Conservation (phyloP, 148 eudicot species). For the Salicornia ramosissima region DNA sequence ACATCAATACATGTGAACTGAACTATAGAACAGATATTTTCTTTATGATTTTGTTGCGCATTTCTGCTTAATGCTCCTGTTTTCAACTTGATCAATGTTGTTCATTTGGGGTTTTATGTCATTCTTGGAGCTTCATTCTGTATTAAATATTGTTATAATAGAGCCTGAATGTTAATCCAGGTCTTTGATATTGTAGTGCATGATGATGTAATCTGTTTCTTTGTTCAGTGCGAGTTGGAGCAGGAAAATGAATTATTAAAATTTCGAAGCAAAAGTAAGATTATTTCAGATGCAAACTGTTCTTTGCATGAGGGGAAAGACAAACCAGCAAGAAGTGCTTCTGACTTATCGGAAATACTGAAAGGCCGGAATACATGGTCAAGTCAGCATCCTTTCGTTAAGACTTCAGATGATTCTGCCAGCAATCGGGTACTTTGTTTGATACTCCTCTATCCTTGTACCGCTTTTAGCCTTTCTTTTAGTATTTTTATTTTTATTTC, state of each 20-base stretch:
- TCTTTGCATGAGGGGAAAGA: constrained; percentile 20
- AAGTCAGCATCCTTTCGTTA: constrained; percentile 27
- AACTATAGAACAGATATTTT: background rate
- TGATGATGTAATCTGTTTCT: constrained; percentile 4
- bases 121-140: background rate
- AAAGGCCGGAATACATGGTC: constrained; percentile 31
- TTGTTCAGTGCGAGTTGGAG: constrained; percentile 42
- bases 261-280: constrained; percentile 28
- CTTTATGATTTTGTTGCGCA: too few relatives aligned
- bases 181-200: background rate
- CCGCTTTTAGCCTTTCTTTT: background rate
- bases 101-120: background rate
- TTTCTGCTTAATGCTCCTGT: too few relatives aligned
- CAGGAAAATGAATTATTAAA: constrained; percentile 27
- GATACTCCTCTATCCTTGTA: too few relatives aligned
- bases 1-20: background rate
- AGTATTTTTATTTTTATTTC: background rate
- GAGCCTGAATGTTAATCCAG: background rate
- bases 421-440: constrained; percentile 33
- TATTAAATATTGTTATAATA: background rate
- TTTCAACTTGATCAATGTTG: too few relatives aligned
- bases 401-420: constrained; percentile 47
- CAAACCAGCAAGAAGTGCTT: constrained; percentile 33
- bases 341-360: constrained; percentile 29
- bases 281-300: constrained; percentile 12